phyloP scores from a whole-genome alignment of 441 rosid species.

The Pelargonium cotyledonis region DNA sequence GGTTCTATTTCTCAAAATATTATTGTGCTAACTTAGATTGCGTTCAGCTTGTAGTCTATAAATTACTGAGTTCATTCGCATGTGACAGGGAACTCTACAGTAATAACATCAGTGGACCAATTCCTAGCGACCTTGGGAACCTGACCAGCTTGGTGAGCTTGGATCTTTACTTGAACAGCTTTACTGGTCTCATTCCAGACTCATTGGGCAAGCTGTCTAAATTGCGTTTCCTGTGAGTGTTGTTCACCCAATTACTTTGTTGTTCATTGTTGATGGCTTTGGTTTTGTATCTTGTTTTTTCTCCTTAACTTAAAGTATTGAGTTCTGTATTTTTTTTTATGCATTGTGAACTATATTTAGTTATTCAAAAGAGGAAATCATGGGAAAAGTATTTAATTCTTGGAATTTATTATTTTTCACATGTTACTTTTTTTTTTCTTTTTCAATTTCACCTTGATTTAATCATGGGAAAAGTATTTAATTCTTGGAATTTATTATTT shows the following conservation, averaged over 20 bases:
- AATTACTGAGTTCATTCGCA: background rate
- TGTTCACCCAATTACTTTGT: constrained; percentile 6
- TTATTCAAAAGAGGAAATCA: background rate
- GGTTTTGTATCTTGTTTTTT: background rate
- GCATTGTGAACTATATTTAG: background rate
- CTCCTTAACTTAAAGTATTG: background rate
- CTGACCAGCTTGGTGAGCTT: constrained; percentile 91
- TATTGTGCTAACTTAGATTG: background rate
- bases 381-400: background rate
- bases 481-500: background rate
- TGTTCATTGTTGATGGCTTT: constrained; percentile 3
- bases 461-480: background rate
- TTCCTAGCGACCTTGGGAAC: constrained; percentile 87
- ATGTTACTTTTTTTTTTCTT: background rate
- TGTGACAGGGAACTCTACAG: constrained; percentile 79
- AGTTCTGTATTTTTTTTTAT: background rate
- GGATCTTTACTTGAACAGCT: constrained; percentile 95
- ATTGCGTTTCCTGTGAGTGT: constrained; percentile 83
- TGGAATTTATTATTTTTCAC: background rate
- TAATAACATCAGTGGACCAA: constrained; percentile 78
- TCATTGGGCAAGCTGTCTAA: constrained; percentile 72
- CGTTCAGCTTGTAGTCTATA: background rate
- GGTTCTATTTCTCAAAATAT: background rate
- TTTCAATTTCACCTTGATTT: background rate
- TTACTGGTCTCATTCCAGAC: constrained; percentile 82